These are phyloP conservation scores for Fomes fomentarius DNA, from an alignment of 1,284 basidiomycete species.

Conservation along the genomic window DNA sequence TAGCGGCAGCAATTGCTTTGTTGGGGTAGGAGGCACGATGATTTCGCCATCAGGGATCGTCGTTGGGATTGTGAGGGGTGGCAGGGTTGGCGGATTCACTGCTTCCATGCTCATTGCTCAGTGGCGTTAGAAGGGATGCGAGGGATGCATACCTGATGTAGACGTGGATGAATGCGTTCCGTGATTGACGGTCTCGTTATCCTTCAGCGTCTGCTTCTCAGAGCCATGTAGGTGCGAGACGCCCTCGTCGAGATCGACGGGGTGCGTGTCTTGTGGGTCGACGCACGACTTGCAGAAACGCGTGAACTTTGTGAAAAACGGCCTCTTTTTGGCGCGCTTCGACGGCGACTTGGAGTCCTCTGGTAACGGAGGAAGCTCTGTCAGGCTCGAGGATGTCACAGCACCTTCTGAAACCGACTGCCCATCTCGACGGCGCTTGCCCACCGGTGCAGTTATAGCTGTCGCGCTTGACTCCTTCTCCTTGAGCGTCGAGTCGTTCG, in stretches of 20 bases:
- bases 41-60: slow-evolving; percentile 36
- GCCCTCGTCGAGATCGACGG: slow-evolving; percentile 36
- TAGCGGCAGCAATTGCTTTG: slow-evolving; percentile 39
- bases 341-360: slow-evolving; percentile 29
- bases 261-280: slow-evolving; percentile 41
- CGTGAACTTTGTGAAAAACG: slow-evolving; percentile 48
- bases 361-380: slow-evolving; percentile 27
- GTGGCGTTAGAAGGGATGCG: background rate
- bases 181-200: slow-evolving; percentile 24
- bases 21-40: slow-evolving; percentile 59
- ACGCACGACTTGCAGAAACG: slow-evolving; percentile 53
- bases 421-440: slow-evolving; percentile 30
- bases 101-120: slow-evolving; percentile 1
- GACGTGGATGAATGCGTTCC: slow-evolving; percentile 28
- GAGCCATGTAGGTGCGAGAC: slow-evolving; percentile 27
- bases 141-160: slow-evolving; percentile 21
- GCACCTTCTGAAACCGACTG: slow-evolving; percentile 38
- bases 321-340: slow-evolving; percentile 42
- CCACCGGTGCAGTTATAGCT: slow-evolving; percentile 24
- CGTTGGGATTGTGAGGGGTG: slow-evolving; percentile 14
- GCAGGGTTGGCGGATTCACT: slow-evolving; percentile 14
- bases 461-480: slow-evolving; percentile 24
- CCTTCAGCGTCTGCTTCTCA: slow-evolving; percentile 34
- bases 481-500: slow-evolving; percentile 5
- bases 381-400: slow-evolving; percentile 35